These are phyloP conservation scores for Gossypium herbaceum DNA, from an alignment of 345 rosid species.

Conservation along the genomic window DNA sequence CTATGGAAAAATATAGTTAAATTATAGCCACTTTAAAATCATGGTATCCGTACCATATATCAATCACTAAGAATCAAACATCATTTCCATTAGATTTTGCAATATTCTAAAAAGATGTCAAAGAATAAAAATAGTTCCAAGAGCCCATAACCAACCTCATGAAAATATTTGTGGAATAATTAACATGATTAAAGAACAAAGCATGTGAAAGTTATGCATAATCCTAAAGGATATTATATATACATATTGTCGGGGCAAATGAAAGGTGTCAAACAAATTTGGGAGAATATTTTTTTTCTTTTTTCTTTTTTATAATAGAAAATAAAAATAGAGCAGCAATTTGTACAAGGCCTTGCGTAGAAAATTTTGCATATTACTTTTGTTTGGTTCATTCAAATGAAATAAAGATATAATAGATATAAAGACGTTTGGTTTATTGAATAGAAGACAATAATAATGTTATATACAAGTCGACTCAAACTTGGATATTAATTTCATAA, in stretches of 20 bases:
- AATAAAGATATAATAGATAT: too few relatives aligned
- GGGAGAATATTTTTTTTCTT: conserved; percentile 8
- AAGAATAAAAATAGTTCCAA: background rate
- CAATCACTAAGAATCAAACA: background rate
- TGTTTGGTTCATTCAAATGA: too few relatives aligned
- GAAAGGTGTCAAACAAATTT: conserved; percentile 4
- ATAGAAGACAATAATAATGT: too few relatives aligned
- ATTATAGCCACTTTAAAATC: too few relatives aligned
- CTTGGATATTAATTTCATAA: too few relatives aligned
- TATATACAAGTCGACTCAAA: too few relatives aligned
- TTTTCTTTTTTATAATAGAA: background rate
- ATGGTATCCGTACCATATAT: background rate
- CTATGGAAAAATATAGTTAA: background rate
- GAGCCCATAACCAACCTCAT: background rate
- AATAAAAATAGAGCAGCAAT: too few relatives aligned
- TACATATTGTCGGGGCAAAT: background rate
- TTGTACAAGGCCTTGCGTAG: too few relatives aligned
- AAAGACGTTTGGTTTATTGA: too few relatives aligned
- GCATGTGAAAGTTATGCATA: conserved; percentile 1
- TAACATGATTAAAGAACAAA: background rate
- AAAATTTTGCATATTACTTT: too few relatives aligned
- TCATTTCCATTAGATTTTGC: background rate
- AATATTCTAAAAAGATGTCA: background rate
- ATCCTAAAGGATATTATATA: background rate
- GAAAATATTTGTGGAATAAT: background rate